These are phyloP conservation scores for Suillus subaureus DNA, from an alignment of 768 basidiomycete genomes.

Conservation along the genomic window DNA sequence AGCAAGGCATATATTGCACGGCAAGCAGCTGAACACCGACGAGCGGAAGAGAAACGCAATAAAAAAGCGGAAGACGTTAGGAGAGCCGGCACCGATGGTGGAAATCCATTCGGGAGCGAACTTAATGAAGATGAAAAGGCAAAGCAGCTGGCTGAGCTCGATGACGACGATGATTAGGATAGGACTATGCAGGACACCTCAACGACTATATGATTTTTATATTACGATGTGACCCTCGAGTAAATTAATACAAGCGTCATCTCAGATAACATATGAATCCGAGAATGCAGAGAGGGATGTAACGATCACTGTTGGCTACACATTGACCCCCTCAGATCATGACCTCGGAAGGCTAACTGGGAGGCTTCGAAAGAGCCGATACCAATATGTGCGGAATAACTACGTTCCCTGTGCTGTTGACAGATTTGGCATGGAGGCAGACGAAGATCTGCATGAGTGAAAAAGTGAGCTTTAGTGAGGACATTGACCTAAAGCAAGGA, in stretches of 20 bases:
- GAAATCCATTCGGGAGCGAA: slow-evolving; percentile 74
- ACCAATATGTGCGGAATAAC: neutral
- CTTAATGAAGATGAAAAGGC: slow-evolving; percentile 38
- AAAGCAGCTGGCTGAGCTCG: slow-evolving; percentile 40
- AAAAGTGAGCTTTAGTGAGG: neutral
- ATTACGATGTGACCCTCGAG: slow-evolving; percentile 25
- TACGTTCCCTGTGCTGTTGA: neutral
- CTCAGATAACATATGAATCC: slow-evolving; percentile 28
- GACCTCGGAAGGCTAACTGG: slow-evolving; percentile 38
- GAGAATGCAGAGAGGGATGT: slow-evolving; percentile 21
- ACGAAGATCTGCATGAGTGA: neutral
- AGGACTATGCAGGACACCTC: neutral
- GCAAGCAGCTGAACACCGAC: slow-evolving; percentile 70
- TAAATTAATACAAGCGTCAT: slow-evolving; percentile 9
- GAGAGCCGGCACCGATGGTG: slow-evolving; percentile 43
- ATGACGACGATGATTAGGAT: slow-evolving; percentile 54
- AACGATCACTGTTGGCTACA: slow-evolving; percentile 54
- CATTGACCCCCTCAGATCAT: slow-evolving; percentile 59
- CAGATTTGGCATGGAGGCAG: neutral
- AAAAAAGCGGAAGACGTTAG: slow-evolving; percentile 57
- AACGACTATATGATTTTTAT: slow-evolving; percentile 6
- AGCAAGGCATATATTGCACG: slow-evolving; percentile 78
- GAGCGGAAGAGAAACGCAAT: slow-evolving; percentile 67
- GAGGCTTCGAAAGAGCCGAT: slow-evolving; percentile 64
- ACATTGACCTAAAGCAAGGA: neutral